phyloP scores from a whole-genome alignment of 176 grass and related monocot species.

The Cenchrus americanus region DNA sequence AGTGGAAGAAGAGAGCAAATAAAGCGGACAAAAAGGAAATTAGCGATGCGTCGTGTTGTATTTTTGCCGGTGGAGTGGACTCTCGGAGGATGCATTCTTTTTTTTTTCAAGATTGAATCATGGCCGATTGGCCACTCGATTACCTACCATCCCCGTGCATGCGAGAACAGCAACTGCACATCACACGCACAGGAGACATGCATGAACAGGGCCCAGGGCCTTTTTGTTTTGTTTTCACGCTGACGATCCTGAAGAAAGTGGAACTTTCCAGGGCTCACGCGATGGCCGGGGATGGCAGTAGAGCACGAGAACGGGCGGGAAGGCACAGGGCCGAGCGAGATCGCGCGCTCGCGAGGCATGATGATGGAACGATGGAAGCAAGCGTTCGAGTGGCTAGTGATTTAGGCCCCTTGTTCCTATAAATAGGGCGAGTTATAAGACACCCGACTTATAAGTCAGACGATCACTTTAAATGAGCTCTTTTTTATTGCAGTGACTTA shows the following conservation, averaged over 20 bases:
- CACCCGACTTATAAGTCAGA: no score
- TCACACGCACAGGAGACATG: not conserved
- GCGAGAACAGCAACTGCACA: no score
- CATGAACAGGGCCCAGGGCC: not conserved
- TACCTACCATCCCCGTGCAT: no score
- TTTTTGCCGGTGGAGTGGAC: not conserved
- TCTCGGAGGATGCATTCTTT: not conserved
- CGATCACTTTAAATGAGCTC: no score
- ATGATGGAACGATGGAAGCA: not conserved
- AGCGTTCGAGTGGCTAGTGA: no score
- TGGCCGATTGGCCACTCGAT: not conserved
- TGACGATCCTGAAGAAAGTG: not conserved
- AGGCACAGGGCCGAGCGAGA: not conserved
- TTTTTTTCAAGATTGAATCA: no score
- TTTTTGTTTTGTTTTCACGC: not conserved
- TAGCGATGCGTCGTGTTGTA: not conserved
- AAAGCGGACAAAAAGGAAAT: not conserved
- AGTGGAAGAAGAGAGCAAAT: not conserved
- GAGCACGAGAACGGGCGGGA: not conserved
- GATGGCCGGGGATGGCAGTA: no score
- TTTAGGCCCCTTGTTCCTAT: no score
- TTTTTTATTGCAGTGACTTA: no score
- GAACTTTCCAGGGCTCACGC: not conserved
- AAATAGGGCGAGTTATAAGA: no score
- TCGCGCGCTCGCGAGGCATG: not conserved